These are phyloP conservation scores for Fusarium hainanense DNA, from an alignment of 2,329 filamentous ascomycete species.

Conservation along the genomic window DNA sequence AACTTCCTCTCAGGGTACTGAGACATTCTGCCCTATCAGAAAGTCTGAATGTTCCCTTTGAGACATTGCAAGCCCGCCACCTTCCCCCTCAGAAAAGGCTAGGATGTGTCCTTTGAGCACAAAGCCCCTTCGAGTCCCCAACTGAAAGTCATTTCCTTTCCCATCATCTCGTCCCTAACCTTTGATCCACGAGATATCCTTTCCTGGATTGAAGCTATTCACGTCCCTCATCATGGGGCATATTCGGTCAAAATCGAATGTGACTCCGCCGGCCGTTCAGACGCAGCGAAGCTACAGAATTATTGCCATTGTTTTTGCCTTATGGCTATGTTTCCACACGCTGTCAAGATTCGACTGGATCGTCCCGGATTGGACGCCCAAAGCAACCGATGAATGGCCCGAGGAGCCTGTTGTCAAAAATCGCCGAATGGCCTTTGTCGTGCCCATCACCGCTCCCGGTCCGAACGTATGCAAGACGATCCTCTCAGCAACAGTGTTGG, in stretches of 20 bases:
- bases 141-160: not conserved
- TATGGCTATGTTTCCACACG: not conserved
- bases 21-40: not conserved
- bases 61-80: not conserved
- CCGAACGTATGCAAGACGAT: constrained; percentile 2
- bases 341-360: fast-evolving
- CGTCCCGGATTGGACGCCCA: not conserved
- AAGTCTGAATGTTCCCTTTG: too few relatives aligned
- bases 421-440: not conserved
- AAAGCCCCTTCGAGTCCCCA: fast-evolving
- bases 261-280: not conserved
- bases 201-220: not conserved
- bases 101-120: not conserved
- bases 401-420: not conserved
- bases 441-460: not conserved
- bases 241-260: not conserved
- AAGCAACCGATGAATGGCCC: not conserved
- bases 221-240: not conserved
- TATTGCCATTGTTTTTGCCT: fast-evolving
- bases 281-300: not conserved
- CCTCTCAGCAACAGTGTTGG: not conserved
- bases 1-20: not conserved
- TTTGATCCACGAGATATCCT: fast-evolving
- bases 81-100: not conserved
- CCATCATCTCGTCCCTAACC: not conserved